phyloP scores from a whole-genome alignment of 2,329 filamentous ascomycete genomes.

The Cercospora berteroae region DNA sequence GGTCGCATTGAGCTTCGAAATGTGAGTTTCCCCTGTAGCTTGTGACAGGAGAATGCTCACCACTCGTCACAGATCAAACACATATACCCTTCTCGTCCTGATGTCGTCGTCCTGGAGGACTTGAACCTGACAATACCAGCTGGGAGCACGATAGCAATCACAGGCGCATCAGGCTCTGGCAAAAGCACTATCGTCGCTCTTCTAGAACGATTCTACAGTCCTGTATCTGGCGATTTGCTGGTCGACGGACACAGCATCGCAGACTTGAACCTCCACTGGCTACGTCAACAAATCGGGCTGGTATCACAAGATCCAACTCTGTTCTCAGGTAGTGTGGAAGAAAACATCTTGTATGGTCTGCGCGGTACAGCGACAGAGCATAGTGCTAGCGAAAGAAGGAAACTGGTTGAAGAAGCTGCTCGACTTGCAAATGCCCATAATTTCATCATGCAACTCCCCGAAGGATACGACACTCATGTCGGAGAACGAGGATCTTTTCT shows the following conservation, averaged over 20 bases:
- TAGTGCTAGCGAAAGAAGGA: conserved; percentile 35
- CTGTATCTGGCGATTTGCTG: conserved; percentile 39
- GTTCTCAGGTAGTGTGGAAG: conserved; percentile 45
- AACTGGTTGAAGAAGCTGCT: conserved; percentile 44
- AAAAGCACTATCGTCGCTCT: conserved; percentile 49
- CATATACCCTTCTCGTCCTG: conserved; percentile 89
- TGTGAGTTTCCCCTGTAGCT: conserved; percentile 28
- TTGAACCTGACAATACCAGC: conserved; percentile 78
- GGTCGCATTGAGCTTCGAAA: conserved; percentile 80
- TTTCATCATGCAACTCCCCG: conserved; percentile 52
- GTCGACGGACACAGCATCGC: conserved; percentile 59
- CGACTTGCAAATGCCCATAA: conserved; percentile 53
- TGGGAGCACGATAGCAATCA: conserved; percentile 62
- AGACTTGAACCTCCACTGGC: conserved; percentile 37
- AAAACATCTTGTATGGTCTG: conserved; percentile 55
- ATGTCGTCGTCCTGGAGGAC: conserved; percentile 82
- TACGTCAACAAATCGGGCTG: conserved; percentile 44
- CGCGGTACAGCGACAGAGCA: conserved; percentile 48
- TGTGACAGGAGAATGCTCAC: conserved; percentile 25
- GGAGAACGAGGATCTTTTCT: conserved; percentile 51
- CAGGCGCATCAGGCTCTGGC: conserved; percentile 50
- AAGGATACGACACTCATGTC: conserved; percentile 50
- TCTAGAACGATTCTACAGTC: conserved; percentile 49
- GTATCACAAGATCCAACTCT: conserved; percentile 50
- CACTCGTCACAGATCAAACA: conserved; percentile 61